These are phyloP conservation scores for Apophysomyces ossiformis DNA, from an alignment of 371 early-diverging fungal species.

Conservation along the genomic window DNA sequence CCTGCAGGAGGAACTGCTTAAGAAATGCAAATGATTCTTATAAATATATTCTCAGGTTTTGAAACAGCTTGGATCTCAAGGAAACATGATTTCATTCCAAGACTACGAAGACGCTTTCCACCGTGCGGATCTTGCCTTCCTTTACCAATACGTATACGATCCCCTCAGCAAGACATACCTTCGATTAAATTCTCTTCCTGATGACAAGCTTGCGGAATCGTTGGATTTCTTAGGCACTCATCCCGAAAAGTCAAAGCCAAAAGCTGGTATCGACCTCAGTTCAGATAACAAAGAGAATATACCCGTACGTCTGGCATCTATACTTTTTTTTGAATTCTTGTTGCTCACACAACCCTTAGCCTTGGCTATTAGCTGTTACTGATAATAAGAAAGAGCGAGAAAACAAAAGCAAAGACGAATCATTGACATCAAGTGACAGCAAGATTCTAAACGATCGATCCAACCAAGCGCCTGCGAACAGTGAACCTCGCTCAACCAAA, in stretches of 20 bases:
- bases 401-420: background rate
- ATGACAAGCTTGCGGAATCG: conserved; percentile 2
- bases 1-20: background rate
- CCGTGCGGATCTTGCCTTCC: conserved; percentile 81
- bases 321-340: background rate
- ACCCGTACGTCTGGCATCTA: conserved; percentile 12
- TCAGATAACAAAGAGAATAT: conserved; percentile 26
- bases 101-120: conserved; percentile 68
- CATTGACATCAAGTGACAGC: background rate
- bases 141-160: conserved; percentile 84
- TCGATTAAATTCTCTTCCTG: conserved; percentile 51
- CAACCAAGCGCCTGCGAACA: background rate
- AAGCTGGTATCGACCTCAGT: conserved; percentile 7
- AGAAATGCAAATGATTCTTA: background rate
- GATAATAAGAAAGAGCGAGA: background rate
- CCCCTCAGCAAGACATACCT: conserved; percentile 49
- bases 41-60: conserved; percentile 32
- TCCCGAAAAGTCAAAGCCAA: background rate
- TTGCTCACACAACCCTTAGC: background rate
- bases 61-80: conserved; percentile 27
- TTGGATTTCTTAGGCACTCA: conserved; percentile 18
- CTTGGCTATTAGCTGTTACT: conserved; percentile 5
- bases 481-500: background rate
- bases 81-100: conserved; percentile 45
- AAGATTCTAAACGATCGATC: background rate